A percentile compares a stretch with the other conserved stretches of the same genome.
Evolutionary conservation across 495 filamentous ascomycete genomes (phyloP).

Genomic region (Tuber microsphaerosporum): DNA sequence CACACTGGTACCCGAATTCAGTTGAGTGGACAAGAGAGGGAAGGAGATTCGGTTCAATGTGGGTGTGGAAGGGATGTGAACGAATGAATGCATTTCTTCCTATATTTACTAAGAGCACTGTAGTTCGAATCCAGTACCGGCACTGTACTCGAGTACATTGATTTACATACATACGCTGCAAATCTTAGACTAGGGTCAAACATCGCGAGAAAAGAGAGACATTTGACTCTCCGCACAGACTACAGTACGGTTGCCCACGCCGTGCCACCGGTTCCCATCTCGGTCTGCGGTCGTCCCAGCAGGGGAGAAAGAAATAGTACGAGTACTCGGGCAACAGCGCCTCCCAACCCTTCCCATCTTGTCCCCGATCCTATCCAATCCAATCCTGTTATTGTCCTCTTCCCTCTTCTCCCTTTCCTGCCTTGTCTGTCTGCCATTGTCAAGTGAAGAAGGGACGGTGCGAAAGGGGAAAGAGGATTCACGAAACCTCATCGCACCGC

Average conservation of each 20-base stretch:
- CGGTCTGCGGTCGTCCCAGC: not conserved
- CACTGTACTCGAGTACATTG: not conserved
- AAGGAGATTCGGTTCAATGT: not conserved
- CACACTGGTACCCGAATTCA: not conserved
- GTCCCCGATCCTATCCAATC: not conserved
- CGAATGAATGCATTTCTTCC: not conserved
- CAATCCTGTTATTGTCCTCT: not conserved
- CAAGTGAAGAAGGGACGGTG: not conserved
- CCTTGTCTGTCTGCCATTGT: not conserved
- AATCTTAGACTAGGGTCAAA: not conserved
- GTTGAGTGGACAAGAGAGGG: not conserved
- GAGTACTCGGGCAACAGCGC: not conserved
- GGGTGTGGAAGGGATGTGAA: not conserved
- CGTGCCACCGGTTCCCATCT: not conserved
- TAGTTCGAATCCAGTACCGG: not conserved
- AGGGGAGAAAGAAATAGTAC: not conserved
- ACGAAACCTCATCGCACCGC: not conserved
- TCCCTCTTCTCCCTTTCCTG: not conserved
- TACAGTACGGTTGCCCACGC: not conserved
- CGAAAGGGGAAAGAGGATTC: not conserved
- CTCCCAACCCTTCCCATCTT: not conserved
- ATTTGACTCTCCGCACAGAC: not conserved
- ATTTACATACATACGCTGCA: not conserved
- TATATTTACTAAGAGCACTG: not conserved
- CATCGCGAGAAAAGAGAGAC: not conserved